Conservation (phyloP, 1,284 basidiomycete species). For the Fomitiporia mediterranea region DNA sequence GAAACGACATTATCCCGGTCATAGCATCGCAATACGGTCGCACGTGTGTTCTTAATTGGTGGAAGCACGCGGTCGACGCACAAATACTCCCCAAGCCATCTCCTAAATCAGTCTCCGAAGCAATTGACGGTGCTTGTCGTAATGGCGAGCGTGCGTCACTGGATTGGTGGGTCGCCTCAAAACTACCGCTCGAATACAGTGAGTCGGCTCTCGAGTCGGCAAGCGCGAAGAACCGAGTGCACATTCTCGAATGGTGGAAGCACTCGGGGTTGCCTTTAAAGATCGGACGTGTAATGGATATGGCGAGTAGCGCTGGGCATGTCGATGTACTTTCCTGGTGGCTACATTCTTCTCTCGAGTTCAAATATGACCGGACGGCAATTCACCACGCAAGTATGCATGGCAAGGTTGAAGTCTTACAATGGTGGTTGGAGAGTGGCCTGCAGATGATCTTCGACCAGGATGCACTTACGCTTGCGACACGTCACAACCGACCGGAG, state of each 20-base stretch:
- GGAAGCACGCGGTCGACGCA: slow-evolving; percentile 60
- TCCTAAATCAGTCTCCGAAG: slow-evolving; percentile 49
- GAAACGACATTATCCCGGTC: slow-evolving; percentile 63
- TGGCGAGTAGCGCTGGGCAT: slow-evolving; percentile 68
- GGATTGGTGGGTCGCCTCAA: slow-evolving; percentile 63
- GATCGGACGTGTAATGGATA: slow-evolving; percentile 76
- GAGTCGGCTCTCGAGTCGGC: slow-evolving; percentile 73
- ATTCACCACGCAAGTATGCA: slow-evolving; percentile 72
- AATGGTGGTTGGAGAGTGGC: slow-evolving; percentile 79
- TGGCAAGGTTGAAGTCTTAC: slow-evolving; percentile 73
- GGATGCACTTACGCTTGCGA: slow-evolving; percentile 72
- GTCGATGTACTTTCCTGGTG: slow-evolving; percentile 77
- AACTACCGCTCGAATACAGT: slow-evolving; percentile 60
- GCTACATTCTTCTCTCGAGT: slow-evolving; percentile 67
- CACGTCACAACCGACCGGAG: slow-evolving; percentile 72
- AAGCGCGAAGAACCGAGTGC: slow-evolving; percentile 65
- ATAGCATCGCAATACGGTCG: slow-evolving; percentile 71
- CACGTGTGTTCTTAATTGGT: slow-evolving; percentile 71
- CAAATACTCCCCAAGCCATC: slow-evolving; percentile 52
- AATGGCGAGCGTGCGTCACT: slow-evolving; percentile 61
- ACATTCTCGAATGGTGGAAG: slow-evolving; percentile 79
- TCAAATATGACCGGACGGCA: slow-evolving; percentile 71
- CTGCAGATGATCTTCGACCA: slow-evolving; percentile 73
- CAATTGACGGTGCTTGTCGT: slow-evolving; percentile 68
- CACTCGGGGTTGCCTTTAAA: slow-evolving; percentile 55